A percentile compares a stretch with the other conserved stretches of the same genome.
Conservation (phyloP, 495 filamentous ascomycete genomes). For the Tuber indicum region DNA sequence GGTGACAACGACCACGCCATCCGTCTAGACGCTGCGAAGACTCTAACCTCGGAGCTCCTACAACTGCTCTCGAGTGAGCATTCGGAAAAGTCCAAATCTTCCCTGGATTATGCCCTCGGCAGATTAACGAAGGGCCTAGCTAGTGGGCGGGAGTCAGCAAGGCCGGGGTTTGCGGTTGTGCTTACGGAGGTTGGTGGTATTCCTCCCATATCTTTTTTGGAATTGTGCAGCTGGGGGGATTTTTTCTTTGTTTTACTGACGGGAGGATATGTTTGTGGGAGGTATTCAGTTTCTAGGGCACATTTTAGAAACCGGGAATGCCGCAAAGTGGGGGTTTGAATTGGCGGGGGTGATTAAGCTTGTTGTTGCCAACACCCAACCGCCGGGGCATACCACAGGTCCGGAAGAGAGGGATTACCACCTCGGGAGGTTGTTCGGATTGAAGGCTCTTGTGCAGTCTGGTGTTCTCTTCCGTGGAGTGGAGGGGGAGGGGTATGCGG, state of each 20-base stretch:
- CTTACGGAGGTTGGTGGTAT: conserved; percentile 70
- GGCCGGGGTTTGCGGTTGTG: conserved; percentile 85
- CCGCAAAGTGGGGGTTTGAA: conserved; percentile 46
- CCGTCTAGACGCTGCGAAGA: conserved; percentile 45
- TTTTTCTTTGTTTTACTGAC: conserved; percentile 11
- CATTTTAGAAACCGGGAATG: conserved; percentile 28
- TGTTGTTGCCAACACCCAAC: conserved; percentile 62
- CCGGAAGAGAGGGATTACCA: conserved; percentile 80
- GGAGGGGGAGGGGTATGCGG: conserved; percentile 41
- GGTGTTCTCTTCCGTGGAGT: conserved; percentile 57
- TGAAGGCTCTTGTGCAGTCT: conserved; percentile 75
- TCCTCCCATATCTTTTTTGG: conserved; percentile 48
- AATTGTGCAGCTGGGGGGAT: conserved; percentile 41
- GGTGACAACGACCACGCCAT: conserved; percentile 44
- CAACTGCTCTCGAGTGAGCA: conserved; percentile 36
- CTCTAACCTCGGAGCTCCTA: conserved; percentile 44
- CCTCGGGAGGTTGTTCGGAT: conserved; percentile 78
- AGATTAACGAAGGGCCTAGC: conserved; percentile 81
- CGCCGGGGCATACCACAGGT: conserved; percentile 58
- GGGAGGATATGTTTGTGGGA: conserved; percentile 6
- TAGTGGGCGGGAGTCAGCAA: conserved; percentile 80
- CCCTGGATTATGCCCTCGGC: conserved; percentile 45
- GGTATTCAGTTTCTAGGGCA: conserved; percentile 31
- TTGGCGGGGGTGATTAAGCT: conserved; percentile 56
- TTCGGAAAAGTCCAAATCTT: conserved; percentile 38